phyloP scores from a whole-genome alignment of 768 basidiomycete species.

The Harrya chromipes region DNA sequence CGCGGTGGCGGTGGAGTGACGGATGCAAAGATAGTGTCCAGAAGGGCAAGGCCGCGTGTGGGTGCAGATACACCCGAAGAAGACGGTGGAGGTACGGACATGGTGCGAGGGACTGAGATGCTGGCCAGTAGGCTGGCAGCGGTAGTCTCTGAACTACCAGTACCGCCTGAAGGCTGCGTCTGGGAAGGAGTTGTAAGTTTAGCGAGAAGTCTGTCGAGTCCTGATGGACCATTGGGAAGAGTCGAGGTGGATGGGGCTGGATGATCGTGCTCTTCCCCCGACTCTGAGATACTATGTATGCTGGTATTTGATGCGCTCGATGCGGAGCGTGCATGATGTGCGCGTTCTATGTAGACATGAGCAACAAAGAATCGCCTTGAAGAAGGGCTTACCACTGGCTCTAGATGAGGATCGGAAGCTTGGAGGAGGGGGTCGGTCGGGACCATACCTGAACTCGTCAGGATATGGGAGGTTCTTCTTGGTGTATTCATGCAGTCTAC shows the following conservation, averaged over 20 bases:
- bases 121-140: slow-evolving; percentile 45
- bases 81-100: slow-evolving; percentile 26
- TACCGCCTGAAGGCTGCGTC: slow-evolving; percentile 18
- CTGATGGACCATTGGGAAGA: slow-evolving; percentile 28
- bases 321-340: slow-evolving; percentile 26
- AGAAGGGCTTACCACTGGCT: slow-evolving; percentile 22
- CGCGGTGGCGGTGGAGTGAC: slow-evolving; percentile 37
- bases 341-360: slow-evolving; percentile 21
- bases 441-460: slow-evolving; percentile 66
- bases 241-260: slow-evolving; percentile 9
- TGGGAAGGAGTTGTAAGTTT: slow-evolving; percentile 32
- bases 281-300: slow-evolving; percentile 35
- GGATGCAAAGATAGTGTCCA: slow-evolving; percentile 75
- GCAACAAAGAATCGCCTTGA: background rate
- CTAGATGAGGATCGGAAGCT: slow-evolving; percentile 38
- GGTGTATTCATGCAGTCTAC: slow-evolving; percentile 63
- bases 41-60: slow-evolving; percentile 53
- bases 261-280: slow-evolving; percentile 25
- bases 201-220: slow-evolving; percentile 44
- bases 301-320: slow-evolving; percentile 35
- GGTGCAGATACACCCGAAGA: slow-evolving; percentile 28
- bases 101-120: slow-evolving; percentile 42
- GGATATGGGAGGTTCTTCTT: slow-evolving; percentile 68
- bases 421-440: slow-evolving; percentile 61
- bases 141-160: slow-evolving; percentile 29